Evolutionary conservation across 495 filamentous ascomycete genomes (phyloP), one percentile per base, ranked within the genome.

Genomic region (Penicillium cataractarum): DNA sequence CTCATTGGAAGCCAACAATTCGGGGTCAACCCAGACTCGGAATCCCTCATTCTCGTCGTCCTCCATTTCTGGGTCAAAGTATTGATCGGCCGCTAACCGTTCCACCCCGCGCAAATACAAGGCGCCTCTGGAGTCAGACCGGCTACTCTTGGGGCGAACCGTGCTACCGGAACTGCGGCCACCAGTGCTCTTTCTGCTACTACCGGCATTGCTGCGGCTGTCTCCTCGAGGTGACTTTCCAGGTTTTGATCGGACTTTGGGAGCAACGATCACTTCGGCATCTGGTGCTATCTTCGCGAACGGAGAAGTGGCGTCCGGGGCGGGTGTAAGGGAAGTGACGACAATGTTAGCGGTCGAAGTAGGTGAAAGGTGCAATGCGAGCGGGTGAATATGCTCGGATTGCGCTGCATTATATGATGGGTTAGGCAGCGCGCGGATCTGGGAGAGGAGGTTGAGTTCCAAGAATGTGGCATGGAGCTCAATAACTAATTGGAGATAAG

Each of bases 241-340:
- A 32, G 80, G 77, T 54, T 85, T 85, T 31, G 86, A 81, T n/a
- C 89, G 83, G 19, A 83, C 87, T 74, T 99, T 99, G 1, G 95
- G 95, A 4, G 95, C 94, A 26, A 99, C 96, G 60, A 97, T 93
- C 53, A 98, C 92, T 76, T 99, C 95, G 22, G 92, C 94, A 71
- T 98, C 92, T 0, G 93, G 89, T 0, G 90, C 88, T 60, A 99
- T 90, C 76, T 96, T 97, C 29, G 92, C 93, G 71, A 97, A 97
- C 3, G 90, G 83, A 7, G 87, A 86, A 22, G 86, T 83, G 3
- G 84, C 80, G 33, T 90, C 71, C 3, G 86, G 86, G n/a, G 87
- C 78, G 3, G 93, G 93, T 9, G 84, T 84, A 27, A 97, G 78
- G 33, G 92, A 92, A 8, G 90, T 87, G 37, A 97, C 81, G 37